Percentiles rank a stretch among this genome's conserved stretches.
Conservation (phyloP, 2,329 filamentous ascomycete species). For the Diplodia seriata region DNA sequence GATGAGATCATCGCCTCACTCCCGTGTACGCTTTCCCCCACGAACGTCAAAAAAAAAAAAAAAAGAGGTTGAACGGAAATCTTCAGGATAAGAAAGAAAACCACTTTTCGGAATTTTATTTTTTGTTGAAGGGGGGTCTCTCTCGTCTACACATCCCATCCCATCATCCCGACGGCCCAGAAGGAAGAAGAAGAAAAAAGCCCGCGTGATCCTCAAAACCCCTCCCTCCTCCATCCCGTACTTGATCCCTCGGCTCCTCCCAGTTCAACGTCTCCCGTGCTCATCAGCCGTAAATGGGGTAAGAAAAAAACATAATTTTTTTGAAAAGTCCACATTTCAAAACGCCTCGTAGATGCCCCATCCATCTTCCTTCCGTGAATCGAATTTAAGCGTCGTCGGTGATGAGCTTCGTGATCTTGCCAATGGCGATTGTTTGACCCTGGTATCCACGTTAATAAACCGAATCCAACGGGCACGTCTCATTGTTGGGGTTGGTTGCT, state of each 20-base stretch:
- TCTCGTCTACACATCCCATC: conserved; percentile 20
- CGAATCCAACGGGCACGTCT: background rate
- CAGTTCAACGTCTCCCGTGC: background rate
- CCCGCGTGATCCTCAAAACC: background rate
- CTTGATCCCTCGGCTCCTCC: background rate
- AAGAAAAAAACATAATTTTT: background rate
- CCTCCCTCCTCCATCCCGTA: background rate
- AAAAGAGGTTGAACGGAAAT: background rate
- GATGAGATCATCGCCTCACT: background rate
- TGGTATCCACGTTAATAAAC: conserved; percentile 54
- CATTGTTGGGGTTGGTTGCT: background rate
- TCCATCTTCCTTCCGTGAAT: background rate
- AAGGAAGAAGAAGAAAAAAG: background rate
- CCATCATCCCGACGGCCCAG: background rate
- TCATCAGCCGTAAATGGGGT: conserved; percentile 24
- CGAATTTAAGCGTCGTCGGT: conserved; percentile 38
- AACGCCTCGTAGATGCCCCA: conserved; percentile 31
- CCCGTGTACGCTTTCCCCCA: background rate
- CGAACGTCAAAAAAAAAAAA: background rate
- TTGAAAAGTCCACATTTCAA: conserved; percentile 6
- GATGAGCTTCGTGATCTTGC: conserved; percentile 95
- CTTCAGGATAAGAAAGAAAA: background rate
- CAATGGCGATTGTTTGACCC: conserved; percentile 99
- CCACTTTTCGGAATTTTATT: conserved; percentile 16
- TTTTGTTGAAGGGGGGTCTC: background rate